Base-by-base conservation (phyloP, 441 rosid species). In the Populus hybrid region DNA sequence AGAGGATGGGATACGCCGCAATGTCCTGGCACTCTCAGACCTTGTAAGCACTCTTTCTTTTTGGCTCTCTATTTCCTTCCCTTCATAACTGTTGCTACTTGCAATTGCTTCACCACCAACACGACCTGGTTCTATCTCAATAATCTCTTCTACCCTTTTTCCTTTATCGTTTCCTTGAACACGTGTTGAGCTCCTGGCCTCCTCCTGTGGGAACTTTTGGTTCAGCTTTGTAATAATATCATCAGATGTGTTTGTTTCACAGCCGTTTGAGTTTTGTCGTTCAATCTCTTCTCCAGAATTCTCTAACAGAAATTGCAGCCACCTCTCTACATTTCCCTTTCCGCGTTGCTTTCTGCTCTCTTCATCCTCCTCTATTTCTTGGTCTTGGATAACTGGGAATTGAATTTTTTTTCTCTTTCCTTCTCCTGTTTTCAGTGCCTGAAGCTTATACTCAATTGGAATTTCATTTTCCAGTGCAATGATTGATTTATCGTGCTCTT, bases 271-370 rank as follows among this genome's bases (percentile, higher is more conserved):
- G 53, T 73, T 79, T 78, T 82, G 77, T 79, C 78, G 83, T 73
- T 88, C 89, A 6, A 65, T 53, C 46, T 85, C 91, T 38, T 82
- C 91, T 67, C 81, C 84, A 72, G 83, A 57, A 81, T 87, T 87
- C 32, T 94, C 93, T 63, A 94, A 82, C 85, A 95, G 81, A 86
- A 95, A 84, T 76, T 89, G 90, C 18, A 94, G 97, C 98, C 99
- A 95, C 83, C 87, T 91, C 85, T 95, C 98, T 3, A 95, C 89
- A 69, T 95, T 91, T 83, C 93, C 98, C 86, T 91, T 95, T 53
- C 99, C 99, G 1, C 94, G 87, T 76, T 81, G 86, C 83, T 81
- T 89, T 81, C 90, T 86, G 80, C 88, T 88, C 75, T 92, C 94
- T 80, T 91, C 96, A 76, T 90, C 94, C 82, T 90, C 92, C 69